These are phyloP conservation scores for Lupinus albus DNA, from an alignment of 306 rosid genomes.

Conservation along the genomic window DNA sequence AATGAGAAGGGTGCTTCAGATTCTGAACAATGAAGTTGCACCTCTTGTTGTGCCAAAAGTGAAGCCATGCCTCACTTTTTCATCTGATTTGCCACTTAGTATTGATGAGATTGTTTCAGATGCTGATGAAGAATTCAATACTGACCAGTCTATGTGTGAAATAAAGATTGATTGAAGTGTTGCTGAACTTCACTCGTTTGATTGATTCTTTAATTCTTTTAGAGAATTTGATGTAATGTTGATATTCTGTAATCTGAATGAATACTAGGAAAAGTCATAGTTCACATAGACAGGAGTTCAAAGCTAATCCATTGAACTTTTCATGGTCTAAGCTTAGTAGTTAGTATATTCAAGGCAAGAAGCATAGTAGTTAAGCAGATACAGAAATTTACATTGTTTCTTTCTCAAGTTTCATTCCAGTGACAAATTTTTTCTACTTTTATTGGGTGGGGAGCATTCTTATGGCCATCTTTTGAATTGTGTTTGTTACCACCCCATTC, in stretches of 20 bases:
- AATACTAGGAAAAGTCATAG: not conserved
- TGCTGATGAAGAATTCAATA: conserved; percentile 52
- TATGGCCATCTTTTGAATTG: not conserved
- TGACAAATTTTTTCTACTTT: not conserved
- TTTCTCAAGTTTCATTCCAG: conserved; percentile 7
- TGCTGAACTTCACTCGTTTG: conserved; percentile 8
- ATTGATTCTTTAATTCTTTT: conserved; percentile 4
- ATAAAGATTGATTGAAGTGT: conserved; percentile 28
- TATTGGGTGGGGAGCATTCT: not conserved
- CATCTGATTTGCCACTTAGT: conserved; percentile 41
- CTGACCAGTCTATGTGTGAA: conserved; percentile 35
- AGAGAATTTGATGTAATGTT: conserved; percentile 23
- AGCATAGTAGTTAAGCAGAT: conserved; percentile 6
- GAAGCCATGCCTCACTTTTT: conserved; percentile 37
- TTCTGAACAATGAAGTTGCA: conserved; percentile 35
- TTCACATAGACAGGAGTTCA: conserved; percentile 10
- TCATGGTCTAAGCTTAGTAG: conserved; percentile 1
- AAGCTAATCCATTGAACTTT: conserved; percentile 24
- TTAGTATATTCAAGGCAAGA: conserved; percentile 3
- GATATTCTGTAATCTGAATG: conserved; percentile 21
- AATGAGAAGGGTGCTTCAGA: conserved; percentile 42
- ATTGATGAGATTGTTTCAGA: conserved; percentile 74
- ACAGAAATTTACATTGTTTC: not conserved
- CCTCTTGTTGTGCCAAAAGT: conserved; percentile 33
- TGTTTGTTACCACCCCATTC: not conserved